Conservation (phyloP, 1,139 yeast species). For the Suhomyces terraborum region DNA sequence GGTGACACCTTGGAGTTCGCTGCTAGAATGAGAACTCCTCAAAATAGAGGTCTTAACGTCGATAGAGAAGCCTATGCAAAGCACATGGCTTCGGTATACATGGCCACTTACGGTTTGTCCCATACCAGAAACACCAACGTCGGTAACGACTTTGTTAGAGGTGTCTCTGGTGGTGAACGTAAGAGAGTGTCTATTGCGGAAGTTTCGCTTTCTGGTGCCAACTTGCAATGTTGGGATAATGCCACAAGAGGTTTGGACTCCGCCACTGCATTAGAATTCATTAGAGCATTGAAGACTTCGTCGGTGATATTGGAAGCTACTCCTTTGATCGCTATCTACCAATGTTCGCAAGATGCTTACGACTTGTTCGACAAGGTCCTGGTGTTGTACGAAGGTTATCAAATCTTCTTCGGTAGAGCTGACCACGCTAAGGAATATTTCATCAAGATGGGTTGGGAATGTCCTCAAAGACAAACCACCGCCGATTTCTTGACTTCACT, state of each 20-base stretch:
- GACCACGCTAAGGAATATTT: conserved; percentile 26
- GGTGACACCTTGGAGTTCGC: conserved; percentile 33
- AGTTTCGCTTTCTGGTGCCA: conserved; percentile 23
- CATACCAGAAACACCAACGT: conserved; percentile 27
- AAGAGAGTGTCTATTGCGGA: conserved; percentile 30
- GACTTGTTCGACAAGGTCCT: conserved; percentile 30
- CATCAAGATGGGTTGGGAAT: conserved; percentile 31
- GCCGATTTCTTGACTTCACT: conserved; percentile 61
- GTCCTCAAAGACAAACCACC: conserved; percentile 59
- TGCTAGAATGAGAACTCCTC: conserved; percentile 30
- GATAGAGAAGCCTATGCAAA: conserved; percentile 22
- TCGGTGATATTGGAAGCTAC: conserved; percentile 28
- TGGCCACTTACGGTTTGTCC: conserved; percentile 26
- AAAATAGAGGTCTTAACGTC: conserved; percentile 34
- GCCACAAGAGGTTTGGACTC: conserved; percentile 30
- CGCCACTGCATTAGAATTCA: conserved; percentile 30
- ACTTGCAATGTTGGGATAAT: conserved; percentile 30
- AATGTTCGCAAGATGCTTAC: conserved; percentile 33
- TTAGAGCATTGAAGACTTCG: conserved; percentile 30
- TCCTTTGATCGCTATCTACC: conserved; percentile 31
- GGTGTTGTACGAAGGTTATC: conserved; percentile 31
- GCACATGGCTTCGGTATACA: conserved; percentile 25
- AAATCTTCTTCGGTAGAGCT: conserved; percentile 28
- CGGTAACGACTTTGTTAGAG: conserved; percentile 28
- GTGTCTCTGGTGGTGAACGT: conserved; percentile 31